These are phyloP conservation scores for Gastrolobium bilobum DNA, from an alignment of 306 rosid genomes.

Conservation along the genomic window DNA sequence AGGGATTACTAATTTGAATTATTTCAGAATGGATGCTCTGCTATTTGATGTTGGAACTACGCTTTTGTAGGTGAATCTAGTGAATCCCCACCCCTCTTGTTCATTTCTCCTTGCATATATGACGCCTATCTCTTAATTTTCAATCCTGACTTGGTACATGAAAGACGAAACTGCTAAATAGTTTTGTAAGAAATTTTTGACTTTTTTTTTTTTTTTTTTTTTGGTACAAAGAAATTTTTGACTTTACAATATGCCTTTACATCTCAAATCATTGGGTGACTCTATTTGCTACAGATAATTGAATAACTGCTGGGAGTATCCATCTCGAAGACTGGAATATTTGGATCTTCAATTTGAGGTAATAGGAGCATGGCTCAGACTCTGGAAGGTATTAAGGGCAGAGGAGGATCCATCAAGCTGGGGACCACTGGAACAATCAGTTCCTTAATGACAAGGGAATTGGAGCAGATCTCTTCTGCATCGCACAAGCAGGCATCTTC, in stretches of 20 bases:
- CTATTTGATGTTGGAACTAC: constrained; percentile 18
- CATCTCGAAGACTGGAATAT: constrained; percentile 43
- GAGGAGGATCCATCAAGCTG: constrained; percentile 87
- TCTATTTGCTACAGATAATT: constrained; percentile 55
- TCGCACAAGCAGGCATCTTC: constrained; percentile 63
- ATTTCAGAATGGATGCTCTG: constrained; percentile 23
- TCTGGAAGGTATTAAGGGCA: constrained; percentile 71
- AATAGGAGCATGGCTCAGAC: constrained; percentile 74
- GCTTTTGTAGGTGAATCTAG: constrained; percentile 14
- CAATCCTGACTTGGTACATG: constrained; percentile 9
- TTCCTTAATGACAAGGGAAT: constrained; percentile 87
- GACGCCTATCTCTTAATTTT: background rate
- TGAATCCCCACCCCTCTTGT: background rate
- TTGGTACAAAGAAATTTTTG: constrained; percentile 38
- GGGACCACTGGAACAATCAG: constrained; percentile 89
- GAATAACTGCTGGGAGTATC: constrained; percentile 50
- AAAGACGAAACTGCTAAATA: background rate
- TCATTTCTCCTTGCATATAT: background rate
- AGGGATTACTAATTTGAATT: constrained; percentile 22
- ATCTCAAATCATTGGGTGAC: constrained; percentile 47
- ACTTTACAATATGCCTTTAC: constrained; percentile 27
- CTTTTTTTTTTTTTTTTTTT: no score
- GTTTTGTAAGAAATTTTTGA: constrained; percentile 24
- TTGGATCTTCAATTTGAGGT: constrained; percentile 44
- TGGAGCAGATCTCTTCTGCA: constrained; percentile 71